Evolutionary conservation across 2,329 filamentous ascomycete genomes (phyloP).

Genomic region (Proliferodiscus dingleyae): DNA sequence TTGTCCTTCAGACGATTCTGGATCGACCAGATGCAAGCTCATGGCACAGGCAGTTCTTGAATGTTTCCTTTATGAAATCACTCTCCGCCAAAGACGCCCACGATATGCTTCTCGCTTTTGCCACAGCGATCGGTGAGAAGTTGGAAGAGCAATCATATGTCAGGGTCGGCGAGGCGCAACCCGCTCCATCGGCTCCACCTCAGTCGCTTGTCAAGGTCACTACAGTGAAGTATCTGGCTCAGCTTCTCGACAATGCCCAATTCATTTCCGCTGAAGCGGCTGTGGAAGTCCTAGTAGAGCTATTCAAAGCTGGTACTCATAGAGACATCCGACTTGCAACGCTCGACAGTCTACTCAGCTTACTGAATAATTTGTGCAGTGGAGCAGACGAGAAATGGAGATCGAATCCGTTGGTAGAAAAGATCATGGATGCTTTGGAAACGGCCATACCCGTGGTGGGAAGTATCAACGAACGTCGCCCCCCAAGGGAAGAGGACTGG

Average conservation of each 20-base stretch:
- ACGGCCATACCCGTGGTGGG: slow-evolving; percentile 31
- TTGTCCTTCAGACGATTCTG: slow-evolving; percentile 29
- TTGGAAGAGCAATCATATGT: slow-evolving; percentile 24
- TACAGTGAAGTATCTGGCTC: slow-evolving; percentile 38
- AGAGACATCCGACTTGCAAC: slow-evolving; percentile 34
- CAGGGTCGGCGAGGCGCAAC: slow-evolving; percentile 7
- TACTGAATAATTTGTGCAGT: slow-evolving; percentile 21
- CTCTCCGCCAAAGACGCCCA: slow-evolving; percentile 31
- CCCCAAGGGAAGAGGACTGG: slow-evolving; percentile 32
- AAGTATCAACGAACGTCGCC: slow-evolving; percentile 33
- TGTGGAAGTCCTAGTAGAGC: slow-evolving; percentile 28
- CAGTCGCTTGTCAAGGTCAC: slow-evolving; percentile 34
- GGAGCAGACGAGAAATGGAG: slow-evolving; percentile 12
- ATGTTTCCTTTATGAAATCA: slow-evolving; percentile 28
- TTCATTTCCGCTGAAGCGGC: slow-evolving; percentile 31
- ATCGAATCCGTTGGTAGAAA: slow-evolving; percentile 9
- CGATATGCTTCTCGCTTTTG: slow-evolving; percentile 28
- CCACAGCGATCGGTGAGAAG: slow-evolving; percentile 28
- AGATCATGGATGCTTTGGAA: slow-evolving; percentile 27
- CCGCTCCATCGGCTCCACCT: slow-evolving; percentile 4
- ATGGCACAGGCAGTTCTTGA: slow-evolving; percentile 37
- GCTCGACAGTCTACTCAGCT: slow-evolving; percentile 31
- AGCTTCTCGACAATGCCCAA: slow-evolving; percentile 32
- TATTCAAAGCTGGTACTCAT: slow-evolving; percentile 32
- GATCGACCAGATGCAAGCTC: slow-evolving; percentile 36